Percentiles rank a stretch among this genome's conserved stretches.
phyloP scores from a whole-genome alignment of 176 grass and related monocot species.

The Carex pumila region DNA sequence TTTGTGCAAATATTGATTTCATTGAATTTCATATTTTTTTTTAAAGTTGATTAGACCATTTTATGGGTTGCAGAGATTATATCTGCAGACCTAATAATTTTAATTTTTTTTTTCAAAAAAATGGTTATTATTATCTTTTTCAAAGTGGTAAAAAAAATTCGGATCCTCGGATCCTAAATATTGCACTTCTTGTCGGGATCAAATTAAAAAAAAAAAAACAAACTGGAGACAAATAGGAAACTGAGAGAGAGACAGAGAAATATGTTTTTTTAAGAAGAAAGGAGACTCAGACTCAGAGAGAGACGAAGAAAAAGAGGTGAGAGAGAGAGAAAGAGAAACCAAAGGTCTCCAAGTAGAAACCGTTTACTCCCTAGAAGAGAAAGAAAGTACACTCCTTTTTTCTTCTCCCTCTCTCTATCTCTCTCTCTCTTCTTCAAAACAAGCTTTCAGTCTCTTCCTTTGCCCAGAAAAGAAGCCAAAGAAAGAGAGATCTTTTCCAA shows the following conservation, averaged over 20 bases:
- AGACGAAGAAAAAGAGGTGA: neutral
- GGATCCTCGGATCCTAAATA: no score
- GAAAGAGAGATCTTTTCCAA: neutral
- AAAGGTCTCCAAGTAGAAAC: constrained; percentile 1
- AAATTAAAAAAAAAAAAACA: neutral
- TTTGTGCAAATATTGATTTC: no score
- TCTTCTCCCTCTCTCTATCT: neutral
- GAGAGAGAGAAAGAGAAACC: neutral
- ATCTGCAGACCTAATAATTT: no score
- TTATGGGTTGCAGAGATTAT: no score
- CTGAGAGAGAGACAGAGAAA: neutral
- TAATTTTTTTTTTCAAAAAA: no score
- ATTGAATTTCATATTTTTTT: no score
- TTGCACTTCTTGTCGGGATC: neutral
- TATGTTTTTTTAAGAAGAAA: neutral
- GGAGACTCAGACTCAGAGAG: neutral
- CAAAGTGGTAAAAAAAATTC: no score
- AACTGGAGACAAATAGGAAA: neutral
- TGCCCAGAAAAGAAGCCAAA: neutral
- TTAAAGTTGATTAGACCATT: no score
- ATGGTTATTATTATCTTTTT: no score
- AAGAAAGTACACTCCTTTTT: neutral
- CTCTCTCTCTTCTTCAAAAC: neutral
- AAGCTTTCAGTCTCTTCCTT: neutral
- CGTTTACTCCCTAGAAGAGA: neutral